Evolutionary conservation across 352 stramenopile genomes (phyloP), one percentile per base, ranked within the genome.

Genomic region (Lagenidium giganteum): DNA sequence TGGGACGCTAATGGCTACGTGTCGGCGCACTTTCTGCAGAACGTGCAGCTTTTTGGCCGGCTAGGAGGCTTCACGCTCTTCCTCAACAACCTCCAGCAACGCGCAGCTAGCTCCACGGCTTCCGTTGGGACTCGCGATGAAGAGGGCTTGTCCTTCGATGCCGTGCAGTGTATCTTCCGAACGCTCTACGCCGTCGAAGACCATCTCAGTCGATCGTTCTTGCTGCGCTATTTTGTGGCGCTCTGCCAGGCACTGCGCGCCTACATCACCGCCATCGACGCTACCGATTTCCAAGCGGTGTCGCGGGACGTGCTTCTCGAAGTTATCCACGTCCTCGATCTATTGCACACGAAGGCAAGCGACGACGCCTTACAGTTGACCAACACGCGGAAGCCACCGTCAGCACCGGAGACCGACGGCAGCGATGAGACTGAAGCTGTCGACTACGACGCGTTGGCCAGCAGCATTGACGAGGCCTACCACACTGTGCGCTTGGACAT

Each of bases 181-280:
- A 51, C 52, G n/a, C 11, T 91, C 0, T 87, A 80, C 48, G 57
- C 64, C 14, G 50, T 82, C 29, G 80, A 79, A 47, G 70, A 88
- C 18, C 61, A 86, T 18, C 33, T 88, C 2, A 37, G 43, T 1
- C 14, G 27, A 3, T 16, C 30, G 1, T 87, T 91, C 33, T 28
- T 88, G 12, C 6, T 44, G 1, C 27, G 43, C 14, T 83, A 78
- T 25, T 54, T 83, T 2, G 38, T 44, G 0, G 40, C 62, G 8
- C 38, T 91, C 3, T 47, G 47, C 5, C 43, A 65, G 12, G 49
- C 60, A 0, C 49, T 72, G 1, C 45, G 52, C 0, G 28, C 29
- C 4, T 76, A 74, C 26, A 24, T 86, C 12, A 12, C 17, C 6
- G 54, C 30, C 0, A 22, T 78, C 5, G 24, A 37, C 8, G 14